A percentile compares a stretch with the other conserved stretches of the same genome.
Evolutionary conservation across 371 early-diverging fungal species (phyloP).

Genomic region (Batkoa obscura): DNA sequence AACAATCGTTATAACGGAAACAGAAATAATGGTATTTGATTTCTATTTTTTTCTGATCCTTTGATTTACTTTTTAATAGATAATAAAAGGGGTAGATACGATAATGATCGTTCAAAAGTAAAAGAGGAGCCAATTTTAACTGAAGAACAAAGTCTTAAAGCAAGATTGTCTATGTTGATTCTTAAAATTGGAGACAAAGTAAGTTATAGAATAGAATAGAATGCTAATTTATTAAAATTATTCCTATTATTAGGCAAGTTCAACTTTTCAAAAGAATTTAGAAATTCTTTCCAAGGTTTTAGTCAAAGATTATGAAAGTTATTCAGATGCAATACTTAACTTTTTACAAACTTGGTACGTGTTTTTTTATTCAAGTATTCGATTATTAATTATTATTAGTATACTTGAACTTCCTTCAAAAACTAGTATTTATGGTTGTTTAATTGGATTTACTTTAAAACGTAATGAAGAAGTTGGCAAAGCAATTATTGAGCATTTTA

Average conservation of each 20-base stretch:
- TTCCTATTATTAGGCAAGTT: background rate
- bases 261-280: background rate
- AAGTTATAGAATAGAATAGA: background rate
- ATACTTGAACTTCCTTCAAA: conserved; percentile 1
- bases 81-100: no score
- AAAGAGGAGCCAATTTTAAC: background rate
- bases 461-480: background rate
- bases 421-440: background rate
- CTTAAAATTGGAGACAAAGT: background rate
- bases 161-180: background rate
- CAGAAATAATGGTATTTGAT: no score
- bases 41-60: no score
- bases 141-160: background rate
- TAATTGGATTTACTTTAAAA: background rate
- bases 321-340: background rate
- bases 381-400: background rate
- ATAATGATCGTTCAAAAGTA: no score
- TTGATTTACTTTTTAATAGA: no score
- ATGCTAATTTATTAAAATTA: background rate
- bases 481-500: background rate
- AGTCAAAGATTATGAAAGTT: background rate
- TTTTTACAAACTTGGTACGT: background rate
- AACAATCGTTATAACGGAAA: no score
- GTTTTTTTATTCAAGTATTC: background rate
- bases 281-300: background rate